Conservation (phyloP, 2,329 filamentous ascomycete genomes). For the Ophiosphaerella narmari region DNA sequence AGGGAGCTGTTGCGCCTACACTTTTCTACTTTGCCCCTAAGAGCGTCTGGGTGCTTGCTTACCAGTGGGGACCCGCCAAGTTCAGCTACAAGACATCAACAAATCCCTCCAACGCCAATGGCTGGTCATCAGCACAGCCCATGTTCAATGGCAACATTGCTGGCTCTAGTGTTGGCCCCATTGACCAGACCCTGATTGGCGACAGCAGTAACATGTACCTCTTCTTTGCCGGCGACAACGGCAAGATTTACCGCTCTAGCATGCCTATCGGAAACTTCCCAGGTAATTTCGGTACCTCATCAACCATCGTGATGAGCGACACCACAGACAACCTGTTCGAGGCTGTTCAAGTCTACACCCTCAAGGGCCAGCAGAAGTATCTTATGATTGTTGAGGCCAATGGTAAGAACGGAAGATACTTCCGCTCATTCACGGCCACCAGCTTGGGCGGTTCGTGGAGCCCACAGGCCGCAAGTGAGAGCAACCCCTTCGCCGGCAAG, state of each 20-base stretch:
- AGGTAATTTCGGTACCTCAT: slow-evolving; percentile 59
- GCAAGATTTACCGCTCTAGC: slow-evolving; percentile 66
- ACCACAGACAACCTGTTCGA: slow-evolving; percentile 65
- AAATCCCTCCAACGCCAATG: slow-evolving; percentile 61
- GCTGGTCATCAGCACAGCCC: slow-evolving; percentile 60
- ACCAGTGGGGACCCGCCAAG: slow-evolving; percentile 65
- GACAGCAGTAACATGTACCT: slow-evolving; percentile 67
- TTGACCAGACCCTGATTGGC: slow-evolving; percentile 68
- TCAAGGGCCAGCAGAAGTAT: slow-evolving; percentile 62
- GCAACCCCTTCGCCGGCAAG: slow-evolving; percentile 68
- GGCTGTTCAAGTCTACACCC: slow-evolving; percentile 68
- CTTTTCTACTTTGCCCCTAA: slow-evolving; percentile 68
- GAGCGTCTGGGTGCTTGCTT: slow-evolving; percentile 66
- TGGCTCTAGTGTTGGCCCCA: slow-evolving; percentile 57
- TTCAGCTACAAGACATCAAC: slow-evolving; percentile 66
- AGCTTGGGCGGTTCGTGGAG: slow-evolving; percentile 64
- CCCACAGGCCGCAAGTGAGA: slow-evolving; percentile 59
- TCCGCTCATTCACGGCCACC: slow-evolving; percentile 68
- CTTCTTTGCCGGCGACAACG: slow-evolving; percentile 71
- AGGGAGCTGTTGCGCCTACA: slow-evolving; percentile 61
- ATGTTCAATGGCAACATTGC: slow-evolving; percentile 63
- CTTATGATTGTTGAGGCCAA: slow-evolving; percentile 71
- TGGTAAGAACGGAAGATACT: slow-evolving; percentile 63
- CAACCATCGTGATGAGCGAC: slow-evolving; percentile 59
- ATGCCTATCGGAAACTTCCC: slow-evolving; percentile 69